phyloP scores from a whole-genome alignment of 116 monocot genomes.

The Trichopus zeylanicus region DNA sequence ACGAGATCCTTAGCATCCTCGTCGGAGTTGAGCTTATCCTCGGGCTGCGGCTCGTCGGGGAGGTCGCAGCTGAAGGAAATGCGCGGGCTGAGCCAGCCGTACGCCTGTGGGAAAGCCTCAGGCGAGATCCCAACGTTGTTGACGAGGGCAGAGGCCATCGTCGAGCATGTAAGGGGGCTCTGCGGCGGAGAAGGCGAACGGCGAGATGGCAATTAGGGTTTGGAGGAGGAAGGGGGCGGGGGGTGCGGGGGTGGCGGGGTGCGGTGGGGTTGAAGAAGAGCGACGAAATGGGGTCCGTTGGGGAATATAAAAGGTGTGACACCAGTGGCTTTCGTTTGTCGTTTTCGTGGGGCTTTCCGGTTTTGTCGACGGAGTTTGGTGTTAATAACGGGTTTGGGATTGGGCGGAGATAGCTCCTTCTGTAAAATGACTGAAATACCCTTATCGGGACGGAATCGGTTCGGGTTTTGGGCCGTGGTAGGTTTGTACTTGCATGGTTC shows the following conservation, averaged over 20 bases:
- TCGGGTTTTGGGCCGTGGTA: background rate
- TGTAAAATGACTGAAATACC: background rate
- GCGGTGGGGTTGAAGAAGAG: background rate
- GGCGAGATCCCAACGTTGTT: conserved; percentile 5
- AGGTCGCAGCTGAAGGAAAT: conserved; percentile 43
- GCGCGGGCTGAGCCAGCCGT: conserved; percentile 31
- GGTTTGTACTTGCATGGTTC: too few relatives aligned
- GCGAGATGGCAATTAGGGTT: too few relatives aligned
- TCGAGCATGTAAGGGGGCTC: background rate
- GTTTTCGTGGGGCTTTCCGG: background rate
- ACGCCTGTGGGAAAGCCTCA: conserved; percentile 17
- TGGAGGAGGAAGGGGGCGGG: too few relatives aligned
- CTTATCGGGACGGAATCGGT: background rate
- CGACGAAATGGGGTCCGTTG: background rate
- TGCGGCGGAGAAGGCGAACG: background rate
- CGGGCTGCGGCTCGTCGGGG: background rate
- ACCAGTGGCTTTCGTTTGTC: background rate
- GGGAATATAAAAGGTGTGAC: background rate
- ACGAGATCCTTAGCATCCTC: conserved; percentile 19
- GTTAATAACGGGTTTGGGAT: background rate
- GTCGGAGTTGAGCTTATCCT: background rate
- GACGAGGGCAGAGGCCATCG: background rate
- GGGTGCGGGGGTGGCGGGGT: background rate
- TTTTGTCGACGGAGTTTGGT: background rate
- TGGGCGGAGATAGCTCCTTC: too few relatives aligned